Base-by-base conservation (phyloP, 2,329 filamentous ascomycete genomes). In the Colletotrichum phormii region DNA sequence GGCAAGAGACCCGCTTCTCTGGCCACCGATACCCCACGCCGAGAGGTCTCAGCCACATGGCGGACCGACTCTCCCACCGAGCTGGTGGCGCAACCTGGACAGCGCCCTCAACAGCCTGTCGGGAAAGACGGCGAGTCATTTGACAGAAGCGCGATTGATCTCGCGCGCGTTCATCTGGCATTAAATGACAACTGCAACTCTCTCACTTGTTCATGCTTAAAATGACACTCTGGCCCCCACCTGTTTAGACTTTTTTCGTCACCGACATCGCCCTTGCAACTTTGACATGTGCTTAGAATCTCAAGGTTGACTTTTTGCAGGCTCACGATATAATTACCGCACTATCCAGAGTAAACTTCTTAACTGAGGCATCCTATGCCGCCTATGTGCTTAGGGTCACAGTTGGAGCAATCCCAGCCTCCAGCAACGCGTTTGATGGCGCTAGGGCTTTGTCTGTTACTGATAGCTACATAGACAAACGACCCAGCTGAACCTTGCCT, bases 171-270 rank as follows among this genome's bases (percentile, higher is more conserved):
- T 61, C 57, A 33, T 51, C 66, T 72, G 59, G 51, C 53, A 70
- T 61, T 64, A 61, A 69, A 60, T 64, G 35, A 37, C 55, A 61
- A 55, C 51, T 70, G 55, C 66, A 72, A 64, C 59, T 70, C 59
- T 59, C 29, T 64, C 42, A 46, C n/a, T 57, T 35, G 57, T 29
- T 54, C 54, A 70, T 70, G 70, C 67, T 71, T 26, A 57, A 71
- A 61, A 61, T 55, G 67, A 58, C 51, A 68, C 69, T 33, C 24
- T 59, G 64, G 60, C 60, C 71, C 70, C 66, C 66, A 73, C 60
- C 66, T 59, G n/a, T 54, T 53, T 73, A 60, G 58, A 65, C 71
- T 71, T 73, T 73, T 72, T 60, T 51, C 33, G 18, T 60, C 42
- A 65, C 60, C 67, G 61, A 73, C 22, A 61, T 71, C 55, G 71